Base-by-base conservation (phyloP, 345 rosid genomes). In the Trapa incisa region DNA sequence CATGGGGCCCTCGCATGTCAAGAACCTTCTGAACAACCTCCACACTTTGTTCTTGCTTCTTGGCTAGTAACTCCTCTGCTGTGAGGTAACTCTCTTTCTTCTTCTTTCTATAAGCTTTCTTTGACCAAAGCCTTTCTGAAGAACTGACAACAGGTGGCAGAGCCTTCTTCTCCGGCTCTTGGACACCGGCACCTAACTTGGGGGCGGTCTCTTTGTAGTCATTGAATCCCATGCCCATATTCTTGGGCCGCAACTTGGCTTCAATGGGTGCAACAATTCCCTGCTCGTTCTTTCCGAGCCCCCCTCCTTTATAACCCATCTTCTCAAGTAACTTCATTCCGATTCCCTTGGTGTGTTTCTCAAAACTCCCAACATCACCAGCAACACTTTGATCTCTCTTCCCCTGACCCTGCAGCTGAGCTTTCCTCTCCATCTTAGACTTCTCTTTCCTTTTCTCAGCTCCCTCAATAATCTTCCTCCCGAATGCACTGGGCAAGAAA, bases 1-100 rank as follows among this genome's bases (percentile, higher is more conserved):
- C 90, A 45, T 90, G 96, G 2, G 94, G 96, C 32, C 98, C 97
- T 60, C 97, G 84, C 98, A 90, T 90, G 73, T 93, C 98, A 63
- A 90, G 80, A 74, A 93, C 94, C 75, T 87, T 89, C 78, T 88
- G 97, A 54, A 86, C 81, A 77, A 88, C 88, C 70, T 85, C 89
- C 75, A 82, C 85, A 3, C 90, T 85, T 75, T 82, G 84, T 54
- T 91, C 96, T 74, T 87, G 84, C 82, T 87, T 90, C 78, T 86
- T 78, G 16, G 82, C 97, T 73, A 93, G 74, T 77, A 90, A 60
- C 78, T 87, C 85, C 74, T 87, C 91, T 2, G 83, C 87, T 37
- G 99, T 87, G 62, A 80, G 36, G 54, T 83, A 85, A 36, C 37
- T 68, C 32, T n/a, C 60, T 37, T 68, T 73, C 64, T 64, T 68